These are phyloP conservation scores for Larix kaempferi DNA, from an alignment of 75 land plant genomes.

Conservation along the genomic window DNA sequence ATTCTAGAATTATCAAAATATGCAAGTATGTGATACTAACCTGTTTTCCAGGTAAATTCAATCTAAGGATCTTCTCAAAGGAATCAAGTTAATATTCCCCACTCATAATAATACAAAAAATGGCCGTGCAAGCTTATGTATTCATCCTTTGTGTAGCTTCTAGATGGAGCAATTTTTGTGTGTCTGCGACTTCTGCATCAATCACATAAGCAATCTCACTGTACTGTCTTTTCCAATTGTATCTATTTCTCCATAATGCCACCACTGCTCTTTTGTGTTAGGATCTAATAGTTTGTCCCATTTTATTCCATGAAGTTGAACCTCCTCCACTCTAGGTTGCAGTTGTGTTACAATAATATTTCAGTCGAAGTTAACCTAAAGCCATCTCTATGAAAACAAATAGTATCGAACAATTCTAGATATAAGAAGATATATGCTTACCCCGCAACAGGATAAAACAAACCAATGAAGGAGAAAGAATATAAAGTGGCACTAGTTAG, in stretches of 20 bases:
- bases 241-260: conserved; percentile 60
- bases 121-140: conserved; percentile 77
- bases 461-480: background rate
- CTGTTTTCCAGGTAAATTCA: conserved; percentile 90
- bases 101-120: conserved; percentile 94
- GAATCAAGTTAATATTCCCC: conserved; percentile 91
- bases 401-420: background rate
- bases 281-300: conserved; percentile 94
- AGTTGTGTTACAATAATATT: background rate
- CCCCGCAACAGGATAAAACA: background rate
- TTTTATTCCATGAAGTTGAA: conserved; percentile 65
- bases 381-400: background rate
- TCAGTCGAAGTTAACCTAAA: background rate
- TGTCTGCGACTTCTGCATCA: conserved; percentile 68
- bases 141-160: conserved; percentile 95
- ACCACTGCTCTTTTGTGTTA: conserved; percentile 96
- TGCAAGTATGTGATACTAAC: conserved; percentile 25
- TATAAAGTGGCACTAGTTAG: background rate
- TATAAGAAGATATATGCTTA: background rate
- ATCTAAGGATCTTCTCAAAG: conserved; percentile 91
- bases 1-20: background rate
- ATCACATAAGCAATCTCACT: conserved; percentile 50
- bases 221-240: conserved; percentile 18
- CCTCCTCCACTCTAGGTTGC: conserved; percentile 77
- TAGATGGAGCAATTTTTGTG: conserved; percentile 85